A percentile compares a stretch with the other conserved stretches of the same genome.
phyloP scores from a whole-genome alignment of 345 rosid species.

The Mangifera indica region DNA sequence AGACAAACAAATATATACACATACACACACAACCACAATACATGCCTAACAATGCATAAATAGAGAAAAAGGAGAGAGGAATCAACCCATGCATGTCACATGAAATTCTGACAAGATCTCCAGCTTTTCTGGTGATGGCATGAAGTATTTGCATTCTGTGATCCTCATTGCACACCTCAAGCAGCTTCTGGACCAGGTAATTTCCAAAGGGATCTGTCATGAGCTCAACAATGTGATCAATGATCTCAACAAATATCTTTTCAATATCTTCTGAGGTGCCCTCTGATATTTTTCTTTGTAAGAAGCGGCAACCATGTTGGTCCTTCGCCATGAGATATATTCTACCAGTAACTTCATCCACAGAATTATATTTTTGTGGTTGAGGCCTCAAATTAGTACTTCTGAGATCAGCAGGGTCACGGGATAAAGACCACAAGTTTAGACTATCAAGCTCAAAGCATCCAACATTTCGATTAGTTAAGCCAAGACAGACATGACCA shows the following conservation, averaged over 20 bases:
- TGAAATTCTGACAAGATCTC: slow-evolving; percentile 62
- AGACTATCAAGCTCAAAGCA: slow-evolving; percentile 40
- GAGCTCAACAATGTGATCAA: slow-evolving; percentile 60
- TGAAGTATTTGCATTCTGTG: slow-evolving; percentile 61
- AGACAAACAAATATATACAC: slow-evolving; percentile 6
- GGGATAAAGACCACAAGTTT: slow-evolving; percentile 35
- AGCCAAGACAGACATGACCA: slow-evolving; percentile 35
- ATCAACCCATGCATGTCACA: slow-evolving; percentile 81
- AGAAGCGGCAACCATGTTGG: slow-evolving; percentile 73
- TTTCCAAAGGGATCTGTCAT: slow-evolving; percentile 82
- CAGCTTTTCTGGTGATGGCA: slow-evolving; percentile 52
- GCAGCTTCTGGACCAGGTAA: slow-evolving; percentile 72
- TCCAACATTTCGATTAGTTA: slow-evolving; percentile 31
- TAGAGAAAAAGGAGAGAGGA: slow-evolving; percentile 19
- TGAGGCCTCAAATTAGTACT: slow-evolving; percentile 38
- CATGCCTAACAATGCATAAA: neutral
- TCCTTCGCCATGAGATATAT: slow-evolving; percentile 69
- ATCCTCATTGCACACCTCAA: slow-evolving; percentile 70
- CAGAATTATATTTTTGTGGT: slow-evolving; percentile 43
- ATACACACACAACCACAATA: neutral
- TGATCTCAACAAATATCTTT: slow-evolving; percentile 62
- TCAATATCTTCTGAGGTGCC: slow-evolving; percentile 54
- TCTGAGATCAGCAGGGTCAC: slow-evolving; percentile 32
- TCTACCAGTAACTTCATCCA: slow-evolving; percentile 55
- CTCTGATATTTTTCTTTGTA: slow-evolving; percentile 67